Percentiles rank a stretch among this genome's conserved stretches.
Evolutionary conservation across 2,329 filamentous ascomycete genomes (phyloP).

Genomic region (Talaromyces sp.): DNA sequence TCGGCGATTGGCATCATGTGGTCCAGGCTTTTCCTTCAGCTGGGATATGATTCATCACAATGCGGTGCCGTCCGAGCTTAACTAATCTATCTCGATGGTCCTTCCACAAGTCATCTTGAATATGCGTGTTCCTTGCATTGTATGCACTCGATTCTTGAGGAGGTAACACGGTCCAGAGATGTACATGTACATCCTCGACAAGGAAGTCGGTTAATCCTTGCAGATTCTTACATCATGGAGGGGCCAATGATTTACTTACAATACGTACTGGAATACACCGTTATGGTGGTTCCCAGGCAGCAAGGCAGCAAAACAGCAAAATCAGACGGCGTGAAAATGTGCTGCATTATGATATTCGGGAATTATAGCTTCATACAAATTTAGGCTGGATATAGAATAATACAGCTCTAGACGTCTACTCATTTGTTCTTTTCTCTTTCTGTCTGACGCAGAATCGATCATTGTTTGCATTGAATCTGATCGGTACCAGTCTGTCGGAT

Average conservation of each 20-base stretch:
- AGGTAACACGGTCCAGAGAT: background rate
- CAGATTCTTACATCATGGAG: conserved; percentile 20
- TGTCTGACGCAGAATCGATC: background rate
- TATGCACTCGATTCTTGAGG: background rate
- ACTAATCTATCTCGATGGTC: background rate
- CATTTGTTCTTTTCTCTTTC: background rate
- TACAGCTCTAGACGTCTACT: background rate
- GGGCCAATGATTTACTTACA: background rate
- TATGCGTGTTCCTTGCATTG: conserved; percentile 15
- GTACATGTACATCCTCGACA: background rate
- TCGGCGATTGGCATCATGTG: background rate
- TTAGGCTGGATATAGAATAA: background rate
- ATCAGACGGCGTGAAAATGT: background rate
- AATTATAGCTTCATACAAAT: background rate
- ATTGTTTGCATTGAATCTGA: conserved; percentile 8
- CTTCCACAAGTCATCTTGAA: background rate
- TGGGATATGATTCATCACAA: conserved; percentile 2
- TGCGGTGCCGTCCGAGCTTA: background rate
- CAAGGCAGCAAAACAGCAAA: background rate
- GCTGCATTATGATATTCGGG: background rate
- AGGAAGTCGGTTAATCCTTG: conserved; percentile 13
- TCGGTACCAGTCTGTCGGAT: conserved; percentile 12
- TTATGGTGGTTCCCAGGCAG: background rate
- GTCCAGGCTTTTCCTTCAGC: conserved; percentile 1
- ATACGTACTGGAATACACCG: background rate